Percentiles rank a stretch among this genome's conserved stretches.
Conservation (phyloP, 148 eudicot genomes). For the Euryodendron excelsum region DNA sequence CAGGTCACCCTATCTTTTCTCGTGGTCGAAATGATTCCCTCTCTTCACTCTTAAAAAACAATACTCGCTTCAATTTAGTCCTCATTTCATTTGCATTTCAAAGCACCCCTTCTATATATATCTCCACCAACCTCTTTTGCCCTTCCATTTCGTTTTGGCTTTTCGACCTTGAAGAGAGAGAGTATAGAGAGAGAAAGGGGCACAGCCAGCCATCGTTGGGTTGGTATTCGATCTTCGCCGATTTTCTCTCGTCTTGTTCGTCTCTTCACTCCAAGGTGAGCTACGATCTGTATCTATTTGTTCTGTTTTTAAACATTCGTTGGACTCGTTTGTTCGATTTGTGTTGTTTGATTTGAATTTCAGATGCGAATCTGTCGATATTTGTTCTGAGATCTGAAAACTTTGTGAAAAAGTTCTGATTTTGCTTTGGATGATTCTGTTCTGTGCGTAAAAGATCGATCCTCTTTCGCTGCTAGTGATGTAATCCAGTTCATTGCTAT, state of each 20-base stretch:
- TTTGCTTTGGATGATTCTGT: background rate
- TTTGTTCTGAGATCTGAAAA: background rate
- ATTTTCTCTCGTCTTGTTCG: background rate
- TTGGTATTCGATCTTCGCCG: constrained; percentile 7
- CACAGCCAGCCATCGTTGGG: constrained; percentile 4
- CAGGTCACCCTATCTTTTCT: constrained; percentile 31
- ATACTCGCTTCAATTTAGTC: constrained; percentile 1
- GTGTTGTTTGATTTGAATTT: constrained; percentile 6
- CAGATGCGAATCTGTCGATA: background rate
- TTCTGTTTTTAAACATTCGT: background rate
- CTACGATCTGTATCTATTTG: background rate
- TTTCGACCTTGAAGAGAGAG: background rate
- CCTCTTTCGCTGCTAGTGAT: background rate
- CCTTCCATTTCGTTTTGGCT: background rate
- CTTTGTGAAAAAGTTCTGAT: background rate
- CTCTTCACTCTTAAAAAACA: background rate
- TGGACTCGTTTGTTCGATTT: background rate
- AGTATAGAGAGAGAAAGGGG: constrained; percentile 1
- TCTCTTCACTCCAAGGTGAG: constrained; percentile 1
- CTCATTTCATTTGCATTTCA: constrained; percentile 23
- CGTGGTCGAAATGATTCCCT: constrained; percentile 28
- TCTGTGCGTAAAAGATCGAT: background rate
- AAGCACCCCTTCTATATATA: background rate
- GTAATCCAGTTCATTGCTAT: background rate
- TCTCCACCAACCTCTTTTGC: background rate